Evolutionary conservation across 148 eudicot species (phyloP).

Genomic region (Chenopodium suecicum): DNA sequence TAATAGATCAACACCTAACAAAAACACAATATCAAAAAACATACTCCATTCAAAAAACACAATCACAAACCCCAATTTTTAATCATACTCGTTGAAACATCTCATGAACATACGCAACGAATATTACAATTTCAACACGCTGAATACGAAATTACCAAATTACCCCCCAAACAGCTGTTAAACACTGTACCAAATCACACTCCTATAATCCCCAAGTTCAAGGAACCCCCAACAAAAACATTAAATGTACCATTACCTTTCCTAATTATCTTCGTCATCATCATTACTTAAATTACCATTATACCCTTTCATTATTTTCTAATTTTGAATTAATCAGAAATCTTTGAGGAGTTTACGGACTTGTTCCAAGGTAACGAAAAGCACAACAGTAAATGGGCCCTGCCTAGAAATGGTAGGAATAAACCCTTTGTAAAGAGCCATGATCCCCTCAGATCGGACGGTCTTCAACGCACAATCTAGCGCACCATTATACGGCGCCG

Average conservation of each 20-base stretch:
- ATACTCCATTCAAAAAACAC: no score
- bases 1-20: no score
- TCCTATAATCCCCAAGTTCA: no score
- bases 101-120: background rate
- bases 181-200: no score
- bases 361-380: constrained; percentile 84
- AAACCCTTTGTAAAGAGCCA: constrained; percentile 81
- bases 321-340: constrained; percentile 29
- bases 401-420: constrained; percentile 86
- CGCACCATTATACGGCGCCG: constrained; percentile 67
- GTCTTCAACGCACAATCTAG: constrained; percentile 79
- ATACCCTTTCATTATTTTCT: no score
- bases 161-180: background rate
- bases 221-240: no score
- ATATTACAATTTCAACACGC: background rate
- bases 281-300: background rate
- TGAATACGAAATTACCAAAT: background rate
- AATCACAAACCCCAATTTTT: no score
- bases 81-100: background rate
- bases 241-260: no score
- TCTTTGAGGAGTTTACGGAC: constrained; percentile 73
- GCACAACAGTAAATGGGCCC: constrained; percentile 86
- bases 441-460: constrained; percentile 54
- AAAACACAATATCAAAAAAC: no score
- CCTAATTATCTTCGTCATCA: constrained; percentile 17